Evolutionary conservation across 805 yeast species (phyloP), one percentile per base, ranked within the genome.

Genomic region (Ogataea kodamae): DNA sequence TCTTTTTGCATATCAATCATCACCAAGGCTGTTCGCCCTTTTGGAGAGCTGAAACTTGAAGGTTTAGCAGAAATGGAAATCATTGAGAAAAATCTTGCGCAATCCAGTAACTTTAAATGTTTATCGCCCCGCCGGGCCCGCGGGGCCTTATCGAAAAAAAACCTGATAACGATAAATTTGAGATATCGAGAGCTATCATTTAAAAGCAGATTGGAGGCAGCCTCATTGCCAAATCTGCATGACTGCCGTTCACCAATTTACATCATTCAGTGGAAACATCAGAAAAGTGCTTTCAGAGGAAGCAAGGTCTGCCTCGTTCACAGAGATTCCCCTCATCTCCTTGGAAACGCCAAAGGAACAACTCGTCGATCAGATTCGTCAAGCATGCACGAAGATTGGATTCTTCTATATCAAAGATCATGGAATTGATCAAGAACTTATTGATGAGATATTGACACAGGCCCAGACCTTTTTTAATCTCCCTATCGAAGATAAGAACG

Each of bases 1-100:
- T 57, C 62, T 30, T 61, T 37, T 34, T 57, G 62, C 61, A 57
- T 56, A 35, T 57, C 61, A 19, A 57, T 54, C 33, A 57, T 51
- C 17, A 57, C 27, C 15, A 57, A 37, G 5, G 60, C 62, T 3
- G 55, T 45, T 38, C 36, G 42, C 20, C 36, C 47, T 14, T 20
- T 32, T 22, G 37, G 38, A 6, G 30, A 37, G 22, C 24, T 17
- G 35, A 40, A 22, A 3, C 45, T 29, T 12, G 35, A 29, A 13
- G 45, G 46, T 13, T 23, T 28, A 1, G 49, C 40, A 9, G 26
- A 27, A 12, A 28, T 18, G n/a, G 11, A 11, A 15, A 16, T 25
- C 10, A 6, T 15, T 5, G 28, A 16, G 6, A 25, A 7, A 13
- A 10, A n/a, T n/a, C n/a, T n/a, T n/a, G n/a, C n/a, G n/a, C n/a